Evolutionary conservation across 306 rosid genomes (phyloP), one percentile per base, ranked within the genome.

Genomic region (Quercus variabilis): DNA sequence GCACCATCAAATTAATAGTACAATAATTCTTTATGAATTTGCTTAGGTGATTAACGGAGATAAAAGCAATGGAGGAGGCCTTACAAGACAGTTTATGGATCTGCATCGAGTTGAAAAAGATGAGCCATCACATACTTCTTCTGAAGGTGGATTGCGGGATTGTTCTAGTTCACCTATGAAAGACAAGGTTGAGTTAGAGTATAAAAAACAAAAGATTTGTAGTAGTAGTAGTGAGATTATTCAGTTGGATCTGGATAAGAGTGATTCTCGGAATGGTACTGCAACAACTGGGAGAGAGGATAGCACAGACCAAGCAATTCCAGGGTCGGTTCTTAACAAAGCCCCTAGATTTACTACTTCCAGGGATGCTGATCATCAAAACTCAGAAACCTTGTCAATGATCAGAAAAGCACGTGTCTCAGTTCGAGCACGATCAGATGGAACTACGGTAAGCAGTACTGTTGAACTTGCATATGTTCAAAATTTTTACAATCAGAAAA

Each of bases 381-480:
- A 49, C 54, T 80, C 94, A 3, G 90, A 85, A 73, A 79, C 90
- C 76, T 78, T 88, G 71, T 83, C 92, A 57, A 87, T 88, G 84
- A 82, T 88, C 46, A 89, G 82, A 81, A 91, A 91, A 76, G 88
- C 91, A 17, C 88, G 94, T 1, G 94, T 91, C 4, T 88, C 92
- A 0, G 91, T 91, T 80, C 85, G 92, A 70, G 87, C 88, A 46
- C 80, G 78, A 78, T 88, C 90, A 15, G 91, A 90, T 52, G 76
- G 90, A 4, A 25, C 88, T 75, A 88, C 80, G 92, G 94, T 90
- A 73, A 83, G 52, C 6, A 12, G 52, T 12, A 7, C 1, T 14
- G 17, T 2, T 17, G 33, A 43, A 67, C 78, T 20, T 75, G 20
- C 17, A 12, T 10, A 49, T 49, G 15, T 12, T 2, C 15, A 49